Evolutionary conservation across 139 green algal species (phyloP).

Genomic region (Tetradesmus obliquus): DNA sequence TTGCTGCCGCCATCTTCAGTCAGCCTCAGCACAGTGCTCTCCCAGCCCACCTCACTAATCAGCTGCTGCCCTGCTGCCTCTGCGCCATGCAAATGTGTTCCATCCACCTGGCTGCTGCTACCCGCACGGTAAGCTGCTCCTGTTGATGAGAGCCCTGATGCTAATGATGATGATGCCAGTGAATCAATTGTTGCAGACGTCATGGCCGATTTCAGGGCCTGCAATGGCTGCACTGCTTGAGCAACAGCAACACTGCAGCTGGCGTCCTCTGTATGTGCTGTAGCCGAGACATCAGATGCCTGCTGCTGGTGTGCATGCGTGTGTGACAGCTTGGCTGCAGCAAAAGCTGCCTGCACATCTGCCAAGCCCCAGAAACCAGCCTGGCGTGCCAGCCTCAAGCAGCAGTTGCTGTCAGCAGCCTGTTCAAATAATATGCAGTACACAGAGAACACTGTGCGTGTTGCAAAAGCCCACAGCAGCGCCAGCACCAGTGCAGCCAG

Average conservation of each 20-base stretch:
- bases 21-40: not conserved
- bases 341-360: not conserved
- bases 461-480: not conserved
- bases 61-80: not conserved
- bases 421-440: constrained; percentile 11
- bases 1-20: not conserved
- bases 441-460: not conserved
- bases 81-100: not conserved
- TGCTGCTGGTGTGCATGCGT: not conserved
- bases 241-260: not conserved
- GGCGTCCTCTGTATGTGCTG: not conserved
- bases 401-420: not conserved
- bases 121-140: not conserved
- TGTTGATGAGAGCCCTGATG: not conserved
- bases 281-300: not conserved
- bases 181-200: not conserved
- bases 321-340: not conserved
- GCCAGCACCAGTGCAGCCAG: constrained; percentile 6
- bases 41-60: not conserved
- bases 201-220: not conserved
- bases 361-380: not conserved
- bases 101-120: not conserved
- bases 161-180: not conserved
- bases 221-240: not conserved
- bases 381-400: not conserved